Evolutionary conservation across 2,329 filamentous ascomycete genomes (phyloP).

Genomic region (Nannizzia gypsea): DNA sequence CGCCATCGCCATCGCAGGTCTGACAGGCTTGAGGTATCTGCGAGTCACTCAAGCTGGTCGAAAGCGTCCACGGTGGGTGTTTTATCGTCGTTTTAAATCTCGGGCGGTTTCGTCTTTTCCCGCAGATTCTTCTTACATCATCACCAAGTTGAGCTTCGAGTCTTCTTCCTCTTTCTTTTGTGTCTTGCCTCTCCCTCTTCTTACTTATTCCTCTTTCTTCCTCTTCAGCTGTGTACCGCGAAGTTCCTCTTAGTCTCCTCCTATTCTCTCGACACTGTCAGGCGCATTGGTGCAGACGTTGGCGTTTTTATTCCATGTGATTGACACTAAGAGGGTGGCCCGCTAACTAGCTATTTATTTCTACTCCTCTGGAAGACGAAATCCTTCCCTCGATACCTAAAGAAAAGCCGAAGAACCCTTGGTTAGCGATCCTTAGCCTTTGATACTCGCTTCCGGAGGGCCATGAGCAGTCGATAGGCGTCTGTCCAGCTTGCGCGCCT

Average conservation of each 20-base stretch:
- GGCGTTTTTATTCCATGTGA: neutral
- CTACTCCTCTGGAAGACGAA: neutral
- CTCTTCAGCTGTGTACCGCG: neutral
- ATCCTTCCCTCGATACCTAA: no score
- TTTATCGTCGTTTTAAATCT: neutral
- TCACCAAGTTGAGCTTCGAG: neutral
- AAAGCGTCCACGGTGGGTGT: neutral
- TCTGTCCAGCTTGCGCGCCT: neutral
- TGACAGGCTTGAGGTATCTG: neutral
- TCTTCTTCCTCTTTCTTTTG: neutral
- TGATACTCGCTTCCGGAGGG: neutral
- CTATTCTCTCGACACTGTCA: neutral
- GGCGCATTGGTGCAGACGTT: neutral
- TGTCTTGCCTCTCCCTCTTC: neutral
- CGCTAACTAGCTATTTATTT: neutral
- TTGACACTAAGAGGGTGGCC: neutral
- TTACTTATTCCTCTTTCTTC: neutral
- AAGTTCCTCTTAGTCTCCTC: neutral
- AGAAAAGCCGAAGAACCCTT: no score
- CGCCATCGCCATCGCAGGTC: slow-evolving; percentile 3
- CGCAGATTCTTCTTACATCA: neutral
- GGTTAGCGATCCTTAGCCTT: neutral
- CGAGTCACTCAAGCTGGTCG: neutral
- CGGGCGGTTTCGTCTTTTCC: neutral
- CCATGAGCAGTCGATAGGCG: neutral